Conservation (phyloP, 352 stramenopile genomes). For the Elongisporangium anandrum region DNA sequence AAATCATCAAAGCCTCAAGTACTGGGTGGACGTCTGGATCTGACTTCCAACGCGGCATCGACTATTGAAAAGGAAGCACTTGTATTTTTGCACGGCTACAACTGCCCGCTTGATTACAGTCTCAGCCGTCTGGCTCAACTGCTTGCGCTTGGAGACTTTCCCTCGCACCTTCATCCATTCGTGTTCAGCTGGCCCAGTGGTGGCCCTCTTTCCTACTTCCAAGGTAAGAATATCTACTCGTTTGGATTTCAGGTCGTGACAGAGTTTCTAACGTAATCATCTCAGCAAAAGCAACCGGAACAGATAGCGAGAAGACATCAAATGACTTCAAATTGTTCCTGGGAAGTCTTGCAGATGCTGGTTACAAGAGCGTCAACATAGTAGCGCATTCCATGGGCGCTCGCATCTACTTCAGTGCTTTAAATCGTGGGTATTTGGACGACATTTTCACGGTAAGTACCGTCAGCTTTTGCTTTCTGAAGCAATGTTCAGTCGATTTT, state of each 20-base stretch:
- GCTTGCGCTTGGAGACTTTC: conserved; percentile 29
- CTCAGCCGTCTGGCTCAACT: conserved; percentile 27
- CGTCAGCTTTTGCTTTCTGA: too few species aligned
- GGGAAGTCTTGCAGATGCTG: conserved; percentile 22
- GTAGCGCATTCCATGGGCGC: conserved; percentile 37
- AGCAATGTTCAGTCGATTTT: too few species aligned
- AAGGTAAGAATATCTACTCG: too few species aligned
- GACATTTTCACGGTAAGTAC: conserved; percentile 19
- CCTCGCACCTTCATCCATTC: conserved; percentile 28
- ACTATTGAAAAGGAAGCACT: conserved; percentile 16
- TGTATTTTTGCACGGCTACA: conserved; percentile 31
- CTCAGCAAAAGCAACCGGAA: conserved; percentile 18
- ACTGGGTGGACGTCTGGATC: too few species aligned
- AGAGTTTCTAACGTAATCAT: too few species aligned
- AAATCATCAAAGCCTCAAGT: too few species aligned
- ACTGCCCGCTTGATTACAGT: conserved; percentile 29
- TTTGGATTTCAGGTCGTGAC: too few species aligned
- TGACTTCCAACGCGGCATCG: too few species aligned
- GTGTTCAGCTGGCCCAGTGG: conserved; percentile 42
- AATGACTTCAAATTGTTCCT: conserved; percentile 24
- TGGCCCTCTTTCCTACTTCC: conserved; percentile 24
- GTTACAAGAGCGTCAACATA: conserved; percentile 30
- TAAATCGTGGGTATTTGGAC: conserved; percentile 12
- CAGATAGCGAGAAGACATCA: conserved; percentile 22
- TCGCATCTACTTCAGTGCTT: conserved; percentile 24